A percentile compares a stretch with the other conserved stretches of the same genome.
Evolutionary conservation across 1,284 basidiomycete species (phyloP).

Genomic region (Malassezia vespertilionis): DNA sequence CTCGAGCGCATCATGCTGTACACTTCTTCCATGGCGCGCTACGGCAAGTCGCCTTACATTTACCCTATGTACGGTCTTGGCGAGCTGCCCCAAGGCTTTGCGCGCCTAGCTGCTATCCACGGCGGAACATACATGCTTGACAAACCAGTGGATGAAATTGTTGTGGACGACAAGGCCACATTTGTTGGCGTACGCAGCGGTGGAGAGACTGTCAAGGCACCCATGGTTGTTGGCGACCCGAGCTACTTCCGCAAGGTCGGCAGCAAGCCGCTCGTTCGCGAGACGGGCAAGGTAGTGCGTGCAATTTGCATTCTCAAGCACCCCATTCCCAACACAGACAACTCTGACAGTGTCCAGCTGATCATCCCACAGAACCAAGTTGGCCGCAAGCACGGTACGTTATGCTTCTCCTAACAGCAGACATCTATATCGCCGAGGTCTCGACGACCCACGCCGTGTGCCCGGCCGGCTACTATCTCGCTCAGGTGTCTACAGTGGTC

Average conservation of each 20-base stretch:
- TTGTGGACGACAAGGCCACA: constrained; percentile 66
- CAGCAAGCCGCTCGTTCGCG: constrained; percentile 57
- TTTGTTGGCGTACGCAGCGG: constrained; percentile 85
- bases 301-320: constrained; percentile 98
- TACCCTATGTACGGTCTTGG: constrained; percentile 98
- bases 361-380: constrained; percentile 99
- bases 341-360: constrained; percentile 79
- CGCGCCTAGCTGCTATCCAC: constrained; percentile 87
- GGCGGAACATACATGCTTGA: constrained; percentile 99
- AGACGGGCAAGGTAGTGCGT: constrained; percentile 86
- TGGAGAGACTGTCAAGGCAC: constrained; percentile 87
- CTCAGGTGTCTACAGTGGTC: constrained; percentile 95
- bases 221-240: constrained; percentile 95
- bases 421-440: constrained; percentile 97
- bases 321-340: constrained; percentile 92
- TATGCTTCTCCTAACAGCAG: constrained; percentile 50
- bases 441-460: constrained; percentile 95
- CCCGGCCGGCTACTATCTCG: constrained; percentile 84
- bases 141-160: constrained; percentile 83
- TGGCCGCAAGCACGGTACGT: constrained; percentile 73
- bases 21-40: constrained; percentile 95
- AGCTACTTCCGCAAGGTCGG: constrained; percentile 73
- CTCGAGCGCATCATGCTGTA: constrained; percentile 95
- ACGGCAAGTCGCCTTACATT: constrained; percentile 99
- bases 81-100: constrained; percentile 96